These are phyloP conservation scores for Saccharomyces hybrid DNA, from an alignment of 1,139 yeast genomes.

Conservation along the genomic window DNA sequence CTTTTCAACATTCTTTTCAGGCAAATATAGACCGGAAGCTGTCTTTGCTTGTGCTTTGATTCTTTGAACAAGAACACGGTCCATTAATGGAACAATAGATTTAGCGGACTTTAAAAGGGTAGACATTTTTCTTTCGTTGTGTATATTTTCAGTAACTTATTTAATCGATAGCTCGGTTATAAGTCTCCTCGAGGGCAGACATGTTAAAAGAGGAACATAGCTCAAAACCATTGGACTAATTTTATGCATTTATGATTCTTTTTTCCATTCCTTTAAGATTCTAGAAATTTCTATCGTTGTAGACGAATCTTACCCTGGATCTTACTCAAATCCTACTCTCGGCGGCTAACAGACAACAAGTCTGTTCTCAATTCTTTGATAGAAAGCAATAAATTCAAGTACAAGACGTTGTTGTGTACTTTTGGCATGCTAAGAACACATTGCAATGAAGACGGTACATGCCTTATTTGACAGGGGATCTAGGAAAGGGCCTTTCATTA, in stretches of 20 bases:
- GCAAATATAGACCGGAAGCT: constrained; percentile 89
- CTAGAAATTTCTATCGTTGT: constrained; percentile 12
- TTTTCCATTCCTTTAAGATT: constrained; percentile 6
- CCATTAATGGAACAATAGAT: constrained; percentile 83
- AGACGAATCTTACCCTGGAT: constrained; percentile 3
- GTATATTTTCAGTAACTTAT: neutral
- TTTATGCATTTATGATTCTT: constrained; percentile 1
- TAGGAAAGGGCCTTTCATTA: too few species aligned
- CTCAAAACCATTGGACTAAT: neutral
- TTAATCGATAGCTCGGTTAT: neutral
- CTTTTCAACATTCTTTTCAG: constrained; percentile 94
- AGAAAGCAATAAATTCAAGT: neutral
- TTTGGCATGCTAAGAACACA: too few species aligned
- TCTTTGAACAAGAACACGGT: constrained; percentile 93
- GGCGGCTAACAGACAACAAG: neutral
- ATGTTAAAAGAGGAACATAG: neutral
- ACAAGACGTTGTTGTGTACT: neutral
- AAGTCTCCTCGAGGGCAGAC: too few species aligned
- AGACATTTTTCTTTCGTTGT: constrained; percentile 29
- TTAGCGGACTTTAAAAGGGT: constrained; percentile 76
- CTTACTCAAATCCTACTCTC: neutral
- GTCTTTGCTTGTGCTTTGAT: constrained; percentile 87
- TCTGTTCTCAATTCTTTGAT: neutral
- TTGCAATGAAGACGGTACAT: too few species aligned
- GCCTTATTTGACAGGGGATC: too few species aligned